phyloP scores from a whole-genome alignment of 2,329 filamentous ascomycete genomes.

The Epichloe sylvatica region DNA sequence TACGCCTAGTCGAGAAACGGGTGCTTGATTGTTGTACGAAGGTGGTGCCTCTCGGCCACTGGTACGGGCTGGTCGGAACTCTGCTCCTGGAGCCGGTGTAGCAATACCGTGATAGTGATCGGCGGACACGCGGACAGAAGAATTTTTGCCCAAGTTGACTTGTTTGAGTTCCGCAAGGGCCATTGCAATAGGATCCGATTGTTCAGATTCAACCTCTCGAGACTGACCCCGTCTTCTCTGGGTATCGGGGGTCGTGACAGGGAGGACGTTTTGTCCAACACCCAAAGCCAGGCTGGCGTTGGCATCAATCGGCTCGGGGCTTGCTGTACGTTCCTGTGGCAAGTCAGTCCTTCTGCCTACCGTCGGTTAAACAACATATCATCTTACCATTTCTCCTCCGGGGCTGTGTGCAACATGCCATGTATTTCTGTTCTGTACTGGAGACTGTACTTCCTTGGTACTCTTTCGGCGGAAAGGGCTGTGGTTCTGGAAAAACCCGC shows the following conservation, averaged over 20 bases:
- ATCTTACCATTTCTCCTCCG: conserved; percentile 4
- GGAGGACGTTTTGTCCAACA: conserved; percentile 89
- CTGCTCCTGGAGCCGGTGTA: conserved; percentile 54
- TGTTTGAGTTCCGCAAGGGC: conserved; percentile 88
- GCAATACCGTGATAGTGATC: conserved; percentile 90
- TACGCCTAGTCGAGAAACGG: conserved; percentile 67
- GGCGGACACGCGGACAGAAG: conserved; percentile 74
- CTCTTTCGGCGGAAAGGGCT: conserved; percentile 90
- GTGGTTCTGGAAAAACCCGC: conserved; percentile 84
- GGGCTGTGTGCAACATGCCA: conserved; percentile 34
- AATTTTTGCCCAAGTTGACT: conserved; percentile 60
- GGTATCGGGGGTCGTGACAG: conserved; percentile 69
- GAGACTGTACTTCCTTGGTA: conserved; percentile 49
- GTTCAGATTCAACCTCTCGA: conserved; percentile 35
- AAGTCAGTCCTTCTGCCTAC: not conserved
- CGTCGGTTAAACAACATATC: too few species aligned
- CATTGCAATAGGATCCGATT: conserved; percentile 76
- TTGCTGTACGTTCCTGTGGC: conserved; percentile 34
- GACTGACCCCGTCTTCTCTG: conserved; percentile 20
- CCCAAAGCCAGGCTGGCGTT: conserved; percentile 87
- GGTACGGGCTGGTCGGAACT: conserved; percentile 27
- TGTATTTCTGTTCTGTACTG: conserved; percentile 38
- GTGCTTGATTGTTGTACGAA: conserved; percentile 55
- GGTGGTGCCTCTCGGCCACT: conserved; percentile 46
- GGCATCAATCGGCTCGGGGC: conserved; percentile 79